phyloP scores from a whole-genome alignment of 1,284 basidiomycete genomes.

The Puccinia horiana region DNA sequence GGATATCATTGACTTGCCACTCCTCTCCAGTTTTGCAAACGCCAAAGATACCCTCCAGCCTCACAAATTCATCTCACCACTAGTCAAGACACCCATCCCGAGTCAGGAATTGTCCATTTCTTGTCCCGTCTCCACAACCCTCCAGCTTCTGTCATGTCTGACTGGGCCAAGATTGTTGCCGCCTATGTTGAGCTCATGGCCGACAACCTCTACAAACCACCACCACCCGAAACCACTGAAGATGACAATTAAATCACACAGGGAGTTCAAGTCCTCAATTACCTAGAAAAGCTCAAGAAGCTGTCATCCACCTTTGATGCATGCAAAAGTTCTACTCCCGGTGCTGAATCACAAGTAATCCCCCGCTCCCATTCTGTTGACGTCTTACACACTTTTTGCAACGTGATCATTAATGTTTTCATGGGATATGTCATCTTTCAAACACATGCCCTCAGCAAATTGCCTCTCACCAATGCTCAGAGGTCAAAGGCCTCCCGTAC shows the following conservation, averaged over 20 bases:
- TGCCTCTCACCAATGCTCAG: not conserved
- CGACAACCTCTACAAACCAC: not conserved
- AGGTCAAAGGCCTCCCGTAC: not conserved
- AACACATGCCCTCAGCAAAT: too few relatives aligned
- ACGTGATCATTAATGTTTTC: too few relatives aligned
- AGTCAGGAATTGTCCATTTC: not conserved
- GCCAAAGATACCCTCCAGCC: too few relatives aligned
- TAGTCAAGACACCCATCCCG: not conserved
- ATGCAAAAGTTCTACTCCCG: not conserved
- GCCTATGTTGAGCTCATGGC: constrained; percentile 6
- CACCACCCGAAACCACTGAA: not conserved
- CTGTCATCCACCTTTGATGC: not conserved
- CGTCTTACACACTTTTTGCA: too few relatives aligned
- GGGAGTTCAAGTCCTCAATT: not conserved
- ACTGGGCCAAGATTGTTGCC: not conserved
- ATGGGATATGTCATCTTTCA: too few relatives aligned
- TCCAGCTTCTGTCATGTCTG: not conserved
- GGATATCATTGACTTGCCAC: too few relatives aligned
- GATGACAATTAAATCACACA: not conserved
- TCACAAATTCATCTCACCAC: not conserved
- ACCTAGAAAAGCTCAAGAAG: not conserved
- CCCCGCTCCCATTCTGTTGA: too few relatives aligned
- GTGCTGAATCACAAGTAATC: too few relatives aligned
- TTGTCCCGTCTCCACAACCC: not conserved
- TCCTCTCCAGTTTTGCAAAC: too few relatives aligned